Evolutionary conservation across 495 filamentous ascomycete genomes (phyloP), one percentile per base, ranked within the genome.

Genomic region (Podospora didyma): DNA sequence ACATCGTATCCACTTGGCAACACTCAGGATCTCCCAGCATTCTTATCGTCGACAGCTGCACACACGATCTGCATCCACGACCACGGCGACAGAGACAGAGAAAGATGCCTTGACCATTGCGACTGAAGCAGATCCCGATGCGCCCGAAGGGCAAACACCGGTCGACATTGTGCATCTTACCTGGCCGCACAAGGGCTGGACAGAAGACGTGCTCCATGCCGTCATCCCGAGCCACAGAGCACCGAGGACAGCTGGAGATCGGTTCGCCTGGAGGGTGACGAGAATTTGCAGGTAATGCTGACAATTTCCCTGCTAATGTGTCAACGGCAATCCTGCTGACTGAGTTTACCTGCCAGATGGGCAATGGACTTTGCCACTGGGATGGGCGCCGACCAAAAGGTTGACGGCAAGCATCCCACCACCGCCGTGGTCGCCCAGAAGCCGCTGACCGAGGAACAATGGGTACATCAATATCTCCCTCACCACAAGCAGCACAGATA

Each of bases 171-270:
- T 31, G 26, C 26, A 3, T 31, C 26, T 31, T 31, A 31, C 26
- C 9, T 90, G 87, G 86, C 76, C 80, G 0, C 88, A 91, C 67
- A 87, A 85, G 57, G 75, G 82, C 58, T 88, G 73, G 51, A 77
- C 76, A 14, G 68, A 79, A 62, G 53, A 73, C 57, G 75, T 77
- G 62, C 73, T 79, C 73, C 52, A 64, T 10, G 59, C 55, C 16
- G 71, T 79, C 2, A 66, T 69, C n/a, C 71, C 73, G 2, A 66
- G 64, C 12, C 72, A 76, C 42, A 73, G 73, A 19, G 53, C 60
- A 44, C 65, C 70, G 0, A 57, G 63, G 54, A 74, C 72, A 2
- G 59, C 67, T 54, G 68, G 77, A 10, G 72, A 76, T 44, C 73
- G 69, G 68, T 35, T 71, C 5, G 77, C 77, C 12, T 79, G 75